phyloP scores from a whole-genome alignment of 2,329 filamentous ascomycete genomes.

The Fusarium poae region DNA sequence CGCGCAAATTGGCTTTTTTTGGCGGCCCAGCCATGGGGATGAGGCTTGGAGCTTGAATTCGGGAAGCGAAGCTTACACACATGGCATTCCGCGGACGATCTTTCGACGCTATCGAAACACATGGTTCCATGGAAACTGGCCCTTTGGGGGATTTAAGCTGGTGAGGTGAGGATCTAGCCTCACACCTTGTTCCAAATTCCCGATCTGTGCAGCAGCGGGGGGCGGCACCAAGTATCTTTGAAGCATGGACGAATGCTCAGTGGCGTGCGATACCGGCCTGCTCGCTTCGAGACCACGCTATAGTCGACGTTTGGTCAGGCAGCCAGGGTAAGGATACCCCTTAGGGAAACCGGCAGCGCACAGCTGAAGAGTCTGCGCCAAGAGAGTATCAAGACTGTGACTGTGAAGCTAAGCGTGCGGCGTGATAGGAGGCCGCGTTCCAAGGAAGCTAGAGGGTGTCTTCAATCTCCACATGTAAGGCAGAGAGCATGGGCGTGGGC shows the following conservation, averaged over 20 bases:
- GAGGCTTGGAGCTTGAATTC: conserved; percentile 26
- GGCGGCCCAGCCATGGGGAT: conserved; percentile 17
- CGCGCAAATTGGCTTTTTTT: conserved; percentile 28
- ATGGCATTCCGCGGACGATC: neutral
- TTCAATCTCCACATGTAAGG: conserved; percentile 38
- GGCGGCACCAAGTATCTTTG: conserved; percentile 18
- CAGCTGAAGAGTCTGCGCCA: conserved; percentile 31
- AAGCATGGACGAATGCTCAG: conserved; percentile 11
- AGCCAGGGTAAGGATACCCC: conserved; percentile 31
- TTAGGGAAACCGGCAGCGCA: conserved; percentile 27
- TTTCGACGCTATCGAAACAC: neutral
- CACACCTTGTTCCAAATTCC: neutral
- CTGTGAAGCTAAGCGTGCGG: conserved; percentile 32
- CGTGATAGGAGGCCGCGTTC: conserved; percentile 24
- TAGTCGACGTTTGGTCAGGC: conserved; percentile 35
- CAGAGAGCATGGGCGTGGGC: conserved; percentile 36
- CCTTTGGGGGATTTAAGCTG: neutral
- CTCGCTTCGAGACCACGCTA: conserved; percentile 32
- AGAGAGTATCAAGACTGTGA: conserved; percentile 31
- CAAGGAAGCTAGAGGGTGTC: conserved; percentile 28
- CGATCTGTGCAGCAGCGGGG: neutral
- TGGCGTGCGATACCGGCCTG: conserved; percentile 40
- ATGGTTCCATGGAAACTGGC: neutral
- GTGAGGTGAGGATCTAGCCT: neutral
- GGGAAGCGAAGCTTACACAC: conserved; percentile 16